Conservation (phyloP, 2,329 filamentous ascomycete genomes). For the Torrubiellomyces zombiae region DNA sequence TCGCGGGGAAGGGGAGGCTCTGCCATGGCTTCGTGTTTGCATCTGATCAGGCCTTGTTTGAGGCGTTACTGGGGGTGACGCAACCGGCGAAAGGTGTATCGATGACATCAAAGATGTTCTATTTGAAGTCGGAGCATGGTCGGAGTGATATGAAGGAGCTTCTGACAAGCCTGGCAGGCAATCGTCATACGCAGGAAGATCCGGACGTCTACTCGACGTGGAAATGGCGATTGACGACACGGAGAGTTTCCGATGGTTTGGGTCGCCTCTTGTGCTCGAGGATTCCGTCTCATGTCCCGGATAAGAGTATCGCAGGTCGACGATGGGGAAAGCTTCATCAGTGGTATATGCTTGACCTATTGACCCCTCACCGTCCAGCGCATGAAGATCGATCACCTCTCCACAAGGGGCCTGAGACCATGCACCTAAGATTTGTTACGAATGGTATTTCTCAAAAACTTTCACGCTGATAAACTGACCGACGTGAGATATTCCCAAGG, state of each 20-base stretch:
- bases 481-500: conserved; percentile 2
- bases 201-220: conserved; percentile 45
- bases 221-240: conserved; percentile 62
- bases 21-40: conserved; percentile 47
- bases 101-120: conserved; percentile 55
- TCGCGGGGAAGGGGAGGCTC: conserved; percentile 55
- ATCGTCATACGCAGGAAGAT: conserved; percentile 56
- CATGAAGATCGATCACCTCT: conserved; percentile 37
- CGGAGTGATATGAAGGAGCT: conserved; percentile 47
- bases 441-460: too few relatives aligned
- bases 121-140: conserved; percentile 51
- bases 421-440: conserved; percentile 7
- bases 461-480: conserved; percentile 4
- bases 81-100: conserved; percentile 54
- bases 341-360: conserved; percentile 47
- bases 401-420: conserved; percentile 41
- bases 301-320: conserved; percentile 39
- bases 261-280: conserved; percentile 32
- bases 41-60: conserved; percentile 45
- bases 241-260: conserved; percentile 46
- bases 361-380: conserved; percentile 37
- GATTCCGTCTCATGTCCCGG: conserved; percentile 30
- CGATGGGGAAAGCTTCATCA: conserved; percentile 45
- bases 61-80: conserved; percentile 50
- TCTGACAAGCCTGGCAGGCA: conserved; percentile 50